Conservation (phyloP, 345 rosid species). For the Eutrema japonicum region DNA sequence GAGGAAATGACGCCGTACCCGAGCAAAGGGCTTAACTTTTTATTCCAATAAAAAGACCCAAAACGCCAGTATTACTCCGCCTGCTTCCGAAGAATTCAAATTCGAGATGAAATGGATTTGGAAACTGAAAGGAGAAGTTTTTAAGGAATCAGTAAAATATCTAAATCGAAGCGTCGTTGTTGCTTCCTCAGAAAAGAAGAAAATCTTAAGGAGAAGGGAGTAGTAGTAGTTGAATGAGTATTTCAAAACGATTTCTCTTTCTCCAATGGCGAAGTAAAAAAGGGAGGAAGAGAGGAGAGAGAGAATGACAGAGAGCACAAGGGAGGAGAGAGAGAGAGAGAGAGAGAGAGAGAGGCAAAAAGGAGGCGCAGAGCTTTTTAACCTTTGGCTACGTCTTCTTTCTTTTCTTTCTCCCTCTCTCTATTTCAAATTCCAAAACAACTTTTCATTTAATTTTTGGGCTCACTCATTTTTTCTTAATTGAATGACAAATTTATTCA, state of each 20-base stretch:
- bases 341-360: constrained; percentile 30
- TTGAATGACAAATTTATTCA: no score
- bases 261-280: constrained; percentile 36
- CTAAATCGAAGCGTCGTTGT: constrained; percentile 29
- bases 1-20: constrained; percentile 31
- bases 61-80: constrained; percentile 11
- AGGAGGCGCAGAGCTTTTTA: constrained; percentile 43
- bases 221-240: constrained; percentile 21
- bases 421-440: constrained; percentile 42
- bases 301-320: constrained; percentile 28
- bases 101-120: not conserved
- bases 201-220: constrained; percentile 14
- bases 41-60: not conserved
- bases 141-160: not conserved
- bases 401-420: constrained; percentile 42
- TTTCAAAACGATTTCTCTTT: constrained; percentile 29
- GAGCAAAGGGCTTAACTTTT: constrained; percentile 20
- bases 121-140: constrained; percentile 24
- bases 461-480: no score
- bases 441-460: constrained; percentile 10
- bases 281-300: not conserved
- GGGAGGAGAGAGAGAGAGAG: not conserved
- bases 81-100: not conserved
- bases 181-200: constrained; percentile 25
- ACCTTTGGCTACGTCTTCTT: constrained; percentile 10